These are phyloP conservation scores for Starmera pachycereana DNA, from an alignment of 805 yeast genomes.

Conservation along the genomic window DNA sequence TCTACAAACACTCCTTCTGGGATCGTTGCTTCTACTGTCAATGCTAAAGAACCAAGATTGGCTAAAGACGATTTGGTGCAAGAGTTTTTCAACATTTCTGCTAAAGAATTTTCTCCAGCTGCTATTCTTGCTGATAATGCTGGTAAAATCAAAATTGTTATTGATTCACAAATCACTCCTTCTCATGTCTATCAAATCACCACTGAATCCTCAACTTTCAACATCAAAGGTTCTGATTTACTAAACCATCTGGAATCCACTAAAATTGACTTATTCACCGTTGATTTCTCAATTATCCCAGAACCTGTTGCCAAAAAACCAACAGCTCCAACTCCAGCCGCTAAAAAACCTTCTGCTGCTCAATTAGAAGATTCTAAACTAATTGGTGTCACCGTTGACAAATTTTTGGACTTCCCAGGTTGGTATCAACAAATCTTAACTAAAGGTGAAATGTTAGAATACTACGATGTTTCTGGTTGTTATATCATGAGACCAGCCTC, in stretches of 20 bases:
- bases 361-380: slow-evolving; percentile 76
- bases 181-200: slow-evolving; percentile 30
- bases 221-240: slow-evolving; percentile 36
- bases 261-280: slow-evolving; percentile 41
- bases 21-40: slow-evolving; percentile 54
- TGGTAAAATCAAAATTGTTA: slow-evolving; percentile 47
- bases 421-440: slow-evolving; percentile 97
- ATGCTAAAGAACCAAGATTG: slow-evolving; percentile 76
- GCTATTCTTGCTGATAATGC: slow-evolving; percentile 33
- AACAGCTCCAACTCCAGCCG: slow-evolving; percentile 25
- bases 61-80: slow-evolving; percentile 74
- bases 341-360: slow-evolving; percentile 28
- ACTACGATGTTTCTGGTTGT: slow-evolving; percentile 98
- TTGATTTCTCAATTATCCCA: slow-evolving; percentile 39
- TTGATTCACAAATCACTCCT: slow-evolving; percentile 41
- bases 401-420: slow-evolving; percentile 82
- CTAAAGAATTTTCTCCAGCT: slow-evolving; percentile 57
- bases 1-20: slow-evolving; percentile 61
- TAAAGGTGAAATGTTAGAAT: slow-evolving; percentile 97
- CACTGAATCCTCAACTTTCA: slow-evolving; percentile 42
- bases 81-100: slow-evolving; percentile 44
- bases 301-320: slow-evolving; percentile 1
- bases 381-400: slow-evolving; percentile 94
- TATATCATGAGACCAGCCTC: slow-evolving; percentile 96
- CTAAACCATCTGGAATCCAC: slow-evolving; percentile 38